A percentile compares a stretch with the other conserved stretches of the same genome.
These are phyloP conservation scores for Saccharomycopsis microspora DNA, from an alignment of 805 yeast species.

Conservation along the genomic window DNA sequence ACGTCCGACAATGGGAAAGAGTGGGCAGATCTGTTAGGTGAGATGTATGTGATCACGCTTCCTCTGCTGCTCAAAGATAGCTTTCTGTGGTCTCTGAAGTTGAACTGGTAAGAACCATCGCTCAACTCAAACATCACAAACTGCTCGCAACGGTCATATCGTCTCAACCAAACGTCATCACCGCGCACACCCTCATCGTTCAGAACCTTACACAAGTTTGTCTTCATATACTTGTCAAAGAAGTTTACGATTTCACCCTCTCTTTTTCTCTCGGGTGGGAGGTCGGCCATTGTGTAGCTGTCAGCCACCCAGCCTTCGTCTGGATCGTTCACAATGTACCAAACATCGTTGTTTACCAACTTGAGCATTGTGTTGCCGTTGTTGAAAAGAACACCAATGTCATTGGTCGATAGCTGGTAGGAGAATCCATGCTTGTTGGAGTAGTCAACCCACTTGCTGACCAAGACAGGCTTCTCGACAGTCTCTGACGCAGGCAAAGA, in stretches of 20 bases:
- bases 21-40: constrained; percentile 62
- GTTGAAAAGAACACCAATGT: constrained; percentile 82
- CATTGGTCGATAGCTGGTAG: constrained; percentile 81
- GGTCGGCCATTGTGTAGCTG: constrained; percentile 30
- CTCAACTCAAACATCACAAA: constrained; percentile 89
- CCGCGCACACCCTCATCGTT: constrained; percentile 35
- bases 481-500: constrained; percentile 16
- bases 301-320: constrained; percentile 44
- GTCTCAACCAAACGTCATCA: constrained; percentile 66
- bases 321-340: constrained; percentile 44
- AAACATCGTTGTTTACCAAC: constrained; percentile 51
- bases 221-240: constrained; percentile 86
- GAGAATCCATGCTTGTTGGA: constrained; percentile 93
- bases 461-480: constrained; percentile 47
- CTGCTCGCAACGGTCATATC: constrained; percentile 68
- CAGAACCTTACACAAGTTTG: constrained; percentile 74
- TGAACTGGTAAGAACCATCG: constrained; percentile 87
- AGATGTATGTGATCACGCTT: constrained; percentile 65
- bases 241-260: constrained; percentile 80
- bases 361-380: constrained; percentile 76
- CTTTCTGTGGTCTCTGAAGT: constrained; percentile 92
- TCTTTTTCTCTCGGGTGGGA: constrained; percentile 43
- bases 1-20: constrained; percentile 46
- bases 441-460: constrained; percentile 97
- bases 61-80: constrained; percentile 72